Evolutionary conservation across 441 rosid genomes (phyloP).

Genomic region (Cnidoscolus chayamansa): DNA sequence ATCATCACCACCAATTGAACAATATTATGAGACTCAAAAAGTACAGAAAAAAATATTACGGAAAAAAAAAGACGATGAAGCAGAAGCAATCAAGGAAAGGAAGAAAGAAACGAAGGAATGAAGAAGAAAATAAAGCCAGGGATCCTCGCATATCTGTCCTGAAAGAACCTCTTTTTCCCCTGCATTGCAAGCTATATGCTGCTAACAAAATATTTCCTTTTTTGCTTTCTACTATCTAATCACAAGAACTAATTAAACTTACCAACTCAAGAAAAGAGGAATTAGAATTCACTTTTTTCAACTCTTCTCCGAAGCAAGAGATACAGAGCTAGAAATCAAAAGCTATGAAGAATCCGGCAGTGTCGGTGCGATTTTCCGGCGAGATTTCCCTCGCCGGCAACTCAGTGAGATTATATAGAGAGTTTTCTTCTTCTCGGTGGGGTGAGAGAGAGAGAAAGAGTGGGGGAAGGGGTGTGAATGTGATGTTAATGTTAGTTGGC

Average conservation of each 20-base stretch:
- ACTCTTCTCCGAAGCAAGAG: not conserved
- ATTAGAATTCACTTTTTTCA: constrained; percentile 9
- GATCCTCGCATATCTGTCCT: constrained; percentile 40
- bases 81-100: constrained; percentile 15
- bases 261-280: constrained; percentile 12
- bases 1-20: constrained; percentile 17
- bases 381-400: constrained; percentile 51
- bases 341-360: not conserved
- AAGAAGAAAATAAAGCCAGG: constrained; percentile 19
- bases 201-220: constrained; percentile 28
- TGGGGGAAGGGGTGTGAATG: constrained; percentile 3
- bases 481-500: constrained; percentile 34
- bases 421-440: not conserved
- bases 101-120: not conserved
- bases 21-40: not conserved
- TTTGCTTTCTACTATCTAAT: constrained; percentile 34
- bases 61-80: constrained; percentile 7
- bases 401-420: constrained; percentile 15
- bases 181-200: constrained; percentile 43
- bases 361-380: constrained; percentile 36
- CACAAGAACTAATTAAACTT: constrained; percentile 27
- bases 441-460: not conserved
- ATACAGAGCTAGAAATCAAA: not conserved
- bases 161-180: constrained; percentile 20
- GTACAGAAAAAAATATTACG: not conserved